Evolutionary conservation across 495 filamentous ascomycete species (phyloP), one percentile per base, ranked within the genome.

Genomic region (Xeromyces bisporus): DNA sequence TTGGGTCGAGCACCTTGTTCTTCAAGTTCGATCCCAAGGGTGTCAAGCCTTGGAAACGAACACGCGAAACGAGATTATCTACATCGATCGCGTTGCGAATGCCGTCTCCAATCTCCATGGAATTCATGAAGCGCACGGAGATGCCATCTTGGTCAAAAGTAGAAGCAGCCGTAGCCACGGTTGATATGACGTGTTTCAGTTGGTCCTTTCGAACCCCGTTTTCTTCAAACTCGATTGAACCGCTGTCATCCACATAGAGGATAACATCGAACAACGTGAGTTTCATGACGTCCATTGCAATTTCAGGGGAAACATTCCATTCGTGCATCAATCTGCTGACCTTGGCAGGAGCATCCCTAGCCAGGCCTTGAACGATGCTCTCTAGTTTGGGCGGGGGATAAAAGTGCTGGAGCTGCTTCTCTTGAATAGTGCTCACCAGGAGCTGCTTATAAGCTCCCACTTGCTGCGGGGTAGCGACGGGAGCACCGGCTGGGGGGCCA

Each of bases 81-180:
- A 77, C 65, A 36, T 79, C 66, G n/a, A 62, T 55, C 10, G 69
- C 67, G 29, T 39, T 66, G 27, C 55, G 57, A 38, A 81, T 68
- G 10, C 62, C 59, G 42, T 77, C 66, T 6, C 56, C 58, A 18
- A 39, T 24, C 24, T 65, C 47, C 30, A 37, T 35, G 3, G 55
- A 59, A 49, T 81, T 81, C 77, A 81, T 78, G 56, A 80, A 80
- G 12, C 76, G 71, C 18, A 80, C 58, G 9, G 60, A 66, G 36
- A 81, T 73, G 17, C 76, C 76, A 48, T 81, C 77, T 15, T 69
- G 52, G 39, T 81, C 76, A 36, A 81, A 81, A 13, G 77, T 67
- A 7, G 72, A 69, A 6, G 73, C 73, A 1, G 71, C 73, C 23
- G 63, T 70, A 7, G 74, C 69, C 14, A 77, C 70, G 7, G 66